These are phyloP conservation scores for Pichia sp. DNA, from an alignment of 1,139 yeast genomes.

Conservation along the genomic window DNA sequence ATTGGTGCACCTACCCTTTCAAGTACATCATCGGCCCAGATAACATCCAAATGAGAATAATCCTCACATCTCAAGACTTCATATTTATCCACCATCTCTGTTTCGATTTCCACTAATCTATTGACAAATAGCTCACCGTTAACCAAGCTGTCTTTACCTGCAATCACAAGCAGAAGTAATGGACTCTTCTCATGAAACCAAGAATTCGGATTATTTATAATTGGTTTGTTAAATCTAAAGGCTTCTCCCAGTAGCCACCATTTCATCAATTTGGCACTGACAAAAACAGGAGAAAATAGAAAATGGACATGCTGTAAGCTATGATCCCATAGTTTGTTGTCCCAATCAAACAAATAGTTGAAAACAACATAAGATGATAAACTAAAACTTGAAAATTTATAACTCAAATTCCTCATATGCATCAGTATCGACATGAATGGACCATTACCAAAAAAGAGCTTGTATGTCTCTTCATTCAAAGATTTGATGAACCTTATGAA, in stretches of 20 bases:
- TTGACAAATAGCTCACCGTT: constrained; percentile 48
- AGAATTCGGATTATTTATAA: constrained; percentile 37
- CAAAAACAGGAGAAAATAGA: constrained; percentile 77
- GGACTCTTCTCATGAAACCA: constrained; percentile 52
- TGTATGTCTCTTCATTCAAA: constrained; percentile 31
- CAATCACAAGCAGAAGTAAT: constrained; percentile 54
- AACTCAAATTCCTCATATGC: constrained; percentile 36
- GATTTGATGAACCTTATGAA: constrained; percentile 51
- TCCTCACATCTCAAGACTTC: constrained; percentile 34
- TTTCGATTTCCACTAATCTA: constrained; percentile 46
- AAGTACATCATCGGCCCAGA: constrained; percentile 46
- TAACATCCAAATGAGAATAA: constrained; percentile 47
- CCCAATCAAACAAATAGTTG: constrained; percentile 82
- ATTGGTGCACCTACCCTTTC: constrained; percentile 24
- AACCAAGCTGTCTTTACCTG: constrained; percentile 58
- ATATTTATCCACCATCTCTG: constrained; percentile 33
- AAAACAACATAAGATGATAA: constrained; percentile 68
- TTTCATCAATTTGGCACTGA: constrained; percentile 71
- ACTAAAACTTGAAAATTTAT: constrained; percentile 46
- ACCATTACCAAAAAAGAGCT: constrained; percentile 49
- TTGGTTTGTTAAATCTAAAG: constrained; percentile 45
- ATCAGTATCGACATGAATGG: constrained; percentile 56
- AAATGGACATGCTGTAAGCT: constrained; percentile 64
- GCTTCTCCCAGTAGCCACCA: constrained; percentile 73
- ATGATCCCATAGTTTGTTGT: constrained; percentile 67